Evolutionary conservation across 345 rosid genomes (phyloP).

Genomic region (Geranium rotundifolium): DNA sequence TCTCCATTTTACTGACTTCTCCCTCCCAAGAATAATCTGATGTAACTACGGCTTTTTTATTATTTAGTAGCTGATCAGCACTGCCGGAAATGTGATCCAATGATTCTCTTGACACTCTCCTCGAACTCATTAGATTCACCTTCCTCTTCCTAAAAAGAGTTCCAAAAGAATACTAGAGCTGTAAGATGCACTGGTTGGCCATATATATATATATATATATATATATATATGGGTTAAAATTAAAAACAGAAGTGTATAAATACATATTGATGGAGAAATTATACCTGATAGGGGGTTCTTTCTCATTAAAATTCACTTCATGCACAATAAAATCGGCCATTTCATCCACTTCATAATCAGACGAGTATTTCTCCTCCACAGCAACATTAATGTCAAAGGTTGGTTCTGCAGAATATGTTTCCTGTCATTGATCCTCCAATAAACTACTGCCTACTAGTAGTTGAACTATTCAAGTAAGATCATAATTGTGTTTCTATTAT

Average conservation of each 20-base stretch:
- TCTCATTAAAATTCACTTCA: slow-evolving; percentile 50
- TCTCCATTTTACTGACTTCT: slow-evolving; percentile 65
- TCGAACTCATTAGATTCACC: too few species aligned
- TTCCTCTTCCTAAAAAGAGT: too few species aligned
- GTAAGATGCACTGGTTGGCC: slow-evolving; percentile 21
- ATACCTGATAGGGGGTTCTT: slow-evolving; percentile 56
- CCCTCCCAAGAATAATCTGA: slow-evolving; percentile 79
- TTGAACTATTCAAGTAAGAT: too few species aligned
- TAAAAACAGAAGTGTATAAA: neutral
- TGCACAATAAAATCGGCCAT: slow-evolving; percentile 95
- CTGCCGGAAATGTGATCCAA: too few species aligned
- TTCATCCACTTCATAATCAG: slow-evolving; percentile 90
- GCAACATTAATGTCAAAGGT: slow-evolving; percentile 63
- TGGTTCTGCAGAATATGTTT: slow-evolving; percentile 20
- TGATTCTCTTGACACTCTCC: too few species aligned
- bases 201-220: slow-evolving; percentile 1
- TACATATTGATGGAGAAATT: neutral
- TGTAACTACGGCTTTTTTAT: too few species aligned
- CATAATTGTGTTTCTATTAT: too few species aligned
- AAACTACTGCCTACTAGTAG: neutral
- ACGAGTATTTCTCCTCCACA: slow-evolving; percentile 81
- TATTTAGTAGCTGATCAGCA: too few species aligned
- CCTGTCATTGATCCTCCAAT: neutral
- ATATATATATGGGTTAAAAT: neutral
- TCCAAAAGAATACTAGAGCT: too few species aligned